Evolutionary conservation across 306 rosid genomes (phyloP).

Genomic region (Quercus bicolor): DNA sequence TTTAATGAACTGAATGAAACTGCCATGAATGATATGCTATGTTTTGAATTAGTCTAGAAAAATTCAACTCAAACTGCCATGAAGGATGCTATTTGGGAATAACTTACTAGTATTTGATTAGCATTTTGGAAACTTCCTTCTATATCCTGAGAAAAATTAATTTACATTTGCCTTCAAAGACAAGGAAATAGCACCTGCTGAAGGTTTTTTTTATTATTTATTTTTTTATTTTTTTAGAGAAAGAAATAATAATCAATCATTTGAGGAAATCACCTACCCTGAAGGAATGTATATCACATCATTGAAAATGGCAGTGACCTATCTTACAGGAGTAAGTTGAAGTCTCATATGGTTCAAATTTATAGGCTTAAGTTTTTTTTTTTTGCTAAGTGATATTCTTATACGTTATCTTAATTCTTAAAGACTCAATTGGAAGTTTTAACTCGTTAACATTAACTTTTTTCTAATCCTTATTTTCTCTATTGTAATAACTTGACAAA

Average conservation of each 20-base stretch:
- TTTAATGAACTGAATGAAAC: conserved; percentile 31
- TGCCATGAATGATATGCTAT: conserved; percentile 23
- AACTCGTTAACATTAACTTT: background rate
- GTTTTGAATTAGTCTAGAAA: background rate
- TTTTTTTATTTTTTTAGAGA: background rate
- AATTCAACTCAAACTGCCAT: background rate
- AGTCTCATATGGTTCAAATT: no score
- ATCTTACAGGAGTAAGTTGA: background rate
- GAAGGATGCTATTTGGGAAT: background rate
- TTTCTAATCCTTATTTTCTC: background rate
- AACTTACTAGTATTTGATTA: background rate
- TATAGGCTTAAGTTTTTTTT: no score
- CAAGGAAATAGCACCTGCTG: conserved; percentile 17
- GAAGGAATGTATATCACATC: background rate
- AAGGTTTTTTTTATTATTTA: background rate
- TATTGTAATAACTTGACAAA: no score
- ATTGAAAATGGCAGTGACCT: background rate
- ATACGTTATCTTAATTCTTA: no score
- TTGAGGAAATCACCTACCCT: background rate
- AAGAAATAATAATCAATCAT: background rate
- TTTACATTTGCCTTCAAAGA: conserved; percentile 16
- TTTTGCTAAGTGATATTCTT: no score
- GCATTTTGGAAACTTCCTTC: background rate
- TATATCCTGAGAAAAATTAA: conserved; percentile 11
- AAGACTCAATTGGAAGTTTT: no score